Percentiles rank a stretch among this genome's conserved stretches.
Evolutionary conservation across 768 basidiomycete species (phyloP).

Genomic region (Sarcodon aspratus): DNA sequence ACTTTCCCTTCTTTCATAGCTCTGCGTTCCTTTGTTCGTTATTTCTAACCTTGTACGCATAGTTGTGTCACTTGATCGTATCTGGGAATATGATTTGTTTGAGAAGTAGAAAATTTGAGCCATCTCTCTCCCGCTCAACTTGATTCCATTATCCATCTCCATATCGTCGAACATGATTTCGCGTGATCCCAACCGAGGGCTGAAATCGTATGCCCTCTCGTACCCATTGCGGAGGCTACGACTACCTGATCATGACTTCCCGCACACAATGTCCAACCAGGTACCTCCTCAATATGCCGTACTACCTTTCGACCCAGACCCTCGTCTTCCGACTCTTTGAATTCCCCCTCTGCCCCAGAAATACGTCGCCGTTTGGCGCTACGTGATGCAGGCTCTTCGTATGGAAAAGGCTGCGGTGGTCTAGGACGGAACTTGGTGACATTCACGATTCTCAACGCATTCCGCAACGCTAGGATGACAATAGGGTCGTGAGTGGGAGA

Average conservation of each 20-base stretch:
- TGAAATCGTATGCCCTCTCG: background rate
- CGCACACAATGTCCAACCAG: background rate
- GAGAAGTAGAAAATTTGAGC: background rate
- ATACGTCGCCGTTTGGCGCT: background rate
- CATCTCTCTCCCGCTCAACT: no score
- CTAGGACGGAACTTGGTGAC: slow-evolving; percentile 34
- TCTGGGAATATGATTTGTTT: background rate
- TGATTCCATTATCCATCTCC: no score
- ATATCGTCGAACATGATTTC: no score
- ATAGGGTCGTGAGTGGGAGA: slow-evolving; percentile 41
- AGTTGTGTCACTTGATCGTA: background rate
- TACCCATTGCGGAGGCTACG: background rate
- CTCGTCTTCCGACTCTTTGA: background rate
- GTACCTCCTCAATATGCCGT: background rate
- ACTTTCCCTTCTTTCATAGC: background rate
- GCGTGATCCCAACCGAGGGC: no score
- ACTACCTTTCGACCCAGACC: background rate
- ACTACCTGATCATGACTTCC: background rate
- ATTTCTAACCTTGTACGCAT: no score
- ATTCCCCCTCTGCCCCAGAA: background rate
- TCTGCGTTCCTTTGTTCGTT: background rate
- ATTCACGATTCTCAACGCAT: slow-evolving; percentile 32
- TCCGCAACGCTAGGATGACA: slow-evolving; percentile 31
- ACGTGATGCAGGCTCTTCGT: slow-evolving; percentile 3
- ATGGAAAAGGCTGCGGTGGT: slow-evolving; percentile 29